These are phyloP conservation scores for Trichoderma reesei DNA, from an alignment of 495 filamentous ascomycete species.

Conservation along the genomic window DNA sequence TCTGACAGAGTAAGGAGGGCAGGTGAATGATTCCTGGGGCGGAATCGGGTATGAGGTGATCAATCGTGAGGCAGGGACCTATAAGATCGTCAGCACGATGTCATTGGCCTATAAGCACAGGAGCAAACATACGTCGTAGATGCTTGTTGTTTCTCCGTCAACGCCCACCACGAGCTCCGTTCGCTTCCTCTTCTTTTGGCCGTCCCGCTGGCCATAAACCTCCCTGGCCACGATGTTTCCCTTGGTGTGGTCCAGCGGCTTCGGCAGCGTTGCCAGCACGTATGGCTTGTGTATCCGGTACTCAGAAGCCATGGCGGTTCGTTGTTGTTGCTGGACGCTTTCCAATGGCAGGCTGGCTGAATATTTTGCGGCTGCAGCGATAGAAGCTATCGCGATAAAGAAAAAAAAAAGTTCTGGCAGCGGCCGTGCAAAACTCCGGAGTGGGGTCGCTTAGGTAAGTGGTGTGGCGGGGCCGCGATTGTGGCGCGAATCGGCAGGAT, in stretches of 20 bases:
- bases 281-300: slow-evolving; percentile 47
- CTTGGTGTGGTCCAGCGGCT: slow-evolving; percentile 49
- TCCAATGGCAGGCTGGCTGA: not conserved
- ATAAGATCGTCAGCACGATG: slow-evolving; percentile 17
- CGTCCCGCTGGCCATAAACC: slow-evolving; percentile 58
- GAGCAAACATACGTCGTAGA: slow-evolving; percentile 67
- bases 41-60: slow-evolving; percentile 79
- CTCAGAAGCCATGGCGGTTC: slow-evolving; percentile 37
- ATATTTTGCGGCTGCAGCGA: slow-evolving; percentile 2
- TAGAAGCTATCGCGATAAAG: slow-evolving; percentile 5
- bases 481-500: not conserved
- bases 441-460: slow-evolving; percentile 9
- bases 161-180: slow-evolving; percentile 73
- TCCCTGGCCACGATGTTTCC: slow-evolving; percentile 55
- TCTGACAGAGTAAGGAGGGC: slow-evolving; percentile 66
- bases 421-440: slow-evolving; percentile 13
- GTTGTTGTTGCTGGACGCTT: not conserved
- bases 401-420: slow-evolving; percentile 23
- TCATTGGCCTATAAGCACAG: not conserved
- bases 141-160: slow-evolving; percentile 82
- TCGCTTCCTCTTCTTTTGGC: slow-evolving; percentile 74
- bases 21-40: slow-evolving; percentile 68
- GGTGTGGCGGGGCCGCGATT: not conserved
- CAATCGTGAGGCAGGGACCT: slow-evolving; percentile 72
- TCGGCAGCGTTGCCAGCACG: slow-evolving; percentile 56